These are phyloP conservation scores for Talaromyces proteolyticus DNA, from an alignment of 495 filamentous ascomycete genomes.

Conservation along the genomic window DNA sequence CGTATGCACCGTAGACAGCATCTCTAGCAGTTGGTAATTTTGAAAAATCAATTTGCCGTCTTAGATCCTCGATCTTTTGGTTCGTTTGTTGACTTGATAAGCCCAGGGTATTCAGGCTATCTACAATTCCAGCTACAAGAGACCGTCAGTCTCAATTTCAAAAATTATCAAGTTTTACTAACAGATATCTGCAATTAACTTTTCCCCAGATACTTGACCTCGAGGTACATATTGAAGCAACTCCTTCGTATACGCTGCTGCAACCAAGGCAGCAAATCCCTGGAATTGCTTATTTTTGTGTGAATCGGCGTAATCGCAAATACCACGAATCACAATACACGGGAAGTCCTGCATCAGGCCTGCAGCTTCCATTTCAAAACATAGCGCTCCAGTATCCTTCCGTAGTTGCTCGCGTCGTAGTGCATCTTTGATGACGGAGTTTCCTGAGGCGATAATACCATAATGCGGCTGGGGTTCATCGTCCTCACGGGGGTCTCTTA, in stretches of 20 bases:
- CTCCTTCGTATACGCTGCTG: conserved; percentile 29
- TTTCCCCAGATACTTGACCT: conserved; percentile 8
- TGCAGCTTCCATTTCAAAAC: conserved; percentile 41
- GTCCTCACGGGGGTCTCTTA: conserved; percentile 6
- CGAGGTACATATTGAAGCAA: conserved; percentile 14
- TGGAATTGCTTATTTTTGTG: conserved; percentile 37
- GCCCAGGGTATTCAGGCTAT: too few relatives aligned
- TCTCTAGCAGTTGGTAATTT: too few relatives aligned
- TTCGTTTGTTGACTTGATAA: too few relatives aligned
- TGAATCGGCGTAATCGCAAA: conserved; percentile 37
- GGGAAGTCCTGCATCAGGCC: conserved; percentile 32
- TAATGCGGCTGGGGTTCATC: conserved; percentile 22
- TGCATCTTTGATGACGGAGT: conserved; percentile 22
- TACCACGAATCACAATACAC: conserved; percentile 32
- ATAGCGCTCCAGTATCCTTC: conserved; percentile 9
- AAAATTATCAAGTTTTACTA: too few relatives aligned
- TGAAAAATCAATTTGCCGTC: too few relatives aligned
- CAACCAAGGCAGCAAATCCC: conserved; percentile 27
- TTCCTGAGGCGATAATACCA: conserved; percentile 35
- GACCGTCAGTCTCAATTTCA: too few relatives aligned
- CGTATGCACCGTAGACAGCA: too few relatives aligned
- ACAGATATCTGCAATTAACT: conserved; percentile 8
- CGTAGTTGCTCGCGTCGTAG: conserved; percentile 4
- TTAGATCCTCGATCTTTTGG: too few relatives aligned
- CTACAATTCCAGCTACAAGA: too few relatives aligned